Conservation (phyloP, 257 asterid species). For the Anisodus tanguticus region DNA sequence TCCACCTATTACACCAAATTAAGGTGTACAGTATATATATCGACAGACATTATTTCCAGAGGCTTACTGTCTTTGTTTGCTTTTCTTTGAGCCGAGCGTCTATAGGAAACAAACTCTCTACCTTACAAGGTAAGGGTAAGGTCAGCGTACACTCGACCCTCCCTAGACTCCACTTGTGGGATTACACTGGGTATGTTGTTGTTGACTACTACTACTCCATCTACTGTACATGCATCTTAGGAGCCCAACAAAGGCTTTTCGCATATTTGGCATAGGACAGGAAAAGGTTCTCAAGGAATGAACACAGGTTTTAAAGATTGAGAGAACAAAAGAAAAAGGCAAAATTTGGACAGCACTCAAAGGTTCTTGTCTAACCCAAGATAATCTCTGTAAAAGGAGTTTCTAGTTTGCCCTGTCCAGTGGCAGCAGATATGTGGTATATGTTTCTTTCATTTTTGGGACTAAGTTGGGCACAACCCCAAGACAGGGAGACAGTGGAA, state of each 20-base stretch:
- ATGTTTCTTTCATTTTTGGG: not conserved
- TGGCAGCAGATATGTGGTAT: not conserved
- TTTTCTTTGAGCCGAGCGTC: too few relatives aligned
- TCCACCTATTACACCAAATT: too few relatives aligned
- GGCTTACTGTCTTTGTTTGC: too few relatives aligned
- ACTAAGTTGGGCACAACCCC: not conserved
- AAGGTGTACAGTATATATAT: too few relatives aligned
- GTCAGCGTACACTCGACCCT: too few relatives aligned
- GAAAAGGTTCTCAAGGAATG: constrained; percentile 18
- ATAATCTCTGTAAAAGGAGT: not conserved
- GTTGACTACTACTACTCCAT: not conserved
- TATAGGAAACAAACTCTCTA: too few relatives aligned
- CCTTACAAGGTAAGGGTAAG: too few relatives aligned
- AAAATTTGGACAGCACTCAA: not conserved
- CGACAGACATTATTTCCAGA: too few relatives aligned
- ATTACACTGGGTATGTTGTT: too few relatives aligned
- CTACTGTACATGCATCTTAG: not conserved
- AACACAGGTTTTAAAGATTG: not conserved
- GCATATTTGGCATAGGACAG: not conserved
- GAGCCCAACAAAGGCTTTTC: not conserved
- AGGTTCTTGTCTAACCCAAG: constrained; percentile 8
- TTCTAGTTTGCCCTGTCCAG: not conserved
- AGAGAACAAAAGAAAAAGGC: not conserved
- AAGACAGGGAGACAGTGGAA: not conserved
- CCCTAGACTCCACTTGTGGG: too few relatives aligned